Conservation (phyloP, 169 alveolate species). For the Pseudocohnilembus persalinus region DNA sequence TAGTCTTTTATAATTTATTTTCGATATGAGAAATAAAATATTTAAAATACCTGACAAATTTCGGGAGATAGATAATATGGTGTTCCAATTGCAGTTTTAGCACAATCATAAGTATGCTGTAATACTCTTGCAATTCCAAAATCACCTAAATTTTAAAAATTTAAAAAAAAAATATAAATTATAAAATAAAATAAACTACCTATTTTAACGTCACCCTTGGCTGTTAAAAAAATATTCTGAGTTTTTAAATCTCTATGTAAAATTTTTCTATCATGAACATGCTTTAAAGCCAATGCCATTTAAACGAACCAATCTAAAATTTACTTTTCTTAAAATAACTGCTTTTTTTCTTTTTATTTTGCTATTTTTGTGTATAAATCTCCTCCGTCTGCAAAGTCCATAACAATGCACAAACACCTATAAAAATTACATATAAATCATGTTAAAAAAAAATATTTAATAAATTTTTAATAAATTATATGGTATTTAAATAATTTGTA, state of each 20-base stretch:
- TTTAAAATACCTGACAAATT: conserved; percentile 57
- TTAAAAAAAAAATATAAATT: too few relatives aligned
- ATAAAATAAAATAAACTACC: conserved; percentile 25
- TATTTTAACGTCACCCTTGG: conserved; percentile 64
- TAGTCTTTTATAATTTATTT: too few relatives aligned
- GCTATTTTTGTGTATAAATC: conserved; percentile 72
- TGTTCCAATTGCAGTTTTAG: conserved; percentile 77
- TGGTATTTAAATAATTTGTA: too few relatives aligned
- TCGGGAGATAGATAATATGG: conserved; percentile 79
- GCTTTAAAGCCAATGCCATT: conserved; percentile 80
- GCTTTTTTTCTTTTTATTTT: conserved; percentile 53
- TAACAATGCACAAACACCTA: conserved; percentile 82
- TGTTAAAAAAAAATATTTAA: neutral
- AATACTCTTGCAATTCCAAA: conserved; percentile 78
- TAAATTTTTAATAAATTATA: too few relatives aligned
- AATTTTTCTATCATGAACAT: conserved; percentile 75
- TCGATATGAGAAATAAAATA: too few relatives aligned
- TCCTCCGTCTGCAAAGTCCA: conserved; percentile 92
- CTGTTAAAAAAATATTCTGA: conserved; percentile 76
- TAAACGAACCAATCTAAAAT: conserved; percentile 85
- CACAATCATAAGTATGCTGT: conserved; percentile 71
- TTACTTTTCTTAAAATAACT: conserved; percentile 72
- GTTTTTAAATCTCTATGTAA: conserved; percentile 84
- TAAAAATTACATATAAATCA: neutral
- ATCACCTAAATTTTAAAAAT: conserved; percentile 34